Evolutionary conservation across 345 rosid species (phyloP).

Genomic region (Citrus australasica): DNA sequence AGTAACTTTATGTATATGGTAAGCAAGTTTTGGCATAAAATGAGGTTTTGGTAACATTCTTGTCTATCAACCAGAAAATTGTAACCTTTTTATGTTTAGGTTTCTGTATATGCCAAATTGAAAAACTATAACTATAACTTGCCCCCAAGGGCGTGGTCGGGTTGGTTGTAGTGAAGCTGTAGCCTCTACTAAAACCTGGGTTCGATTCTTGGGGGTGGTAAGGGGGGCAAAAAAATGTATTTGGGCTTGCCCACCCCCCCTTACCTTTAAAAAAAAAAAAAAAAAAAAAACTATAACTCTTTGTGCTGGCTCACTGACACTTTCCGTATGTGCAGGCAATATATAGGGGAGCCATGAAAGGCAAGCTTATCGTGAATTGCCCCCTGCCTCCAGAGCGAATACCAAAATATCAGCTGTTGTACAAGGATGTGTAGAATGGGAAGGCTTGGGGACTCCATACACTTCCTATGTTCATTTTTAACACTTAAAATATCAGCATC

Average conservation of each 20-base stretch:
- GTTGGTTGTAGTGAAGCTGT: too few relatives aligned
- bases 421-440: slow-evolving; percentile 49
- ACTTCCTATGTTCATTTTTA: background rate
- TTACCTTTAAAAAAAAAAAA: too few relatives aligned
- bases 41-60: background rate
- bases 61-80: background rate
- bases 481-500: background rate
- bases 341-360: slow-evolving; percentile 94
- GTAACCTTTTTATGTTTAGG: background rate
- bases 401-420: slow-evolving; percentile 76
- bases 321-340: slow-evolving; percentile 49
- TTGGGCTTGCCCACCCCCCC: too few relatives aligned
- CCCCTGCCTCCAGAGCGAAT: slow-evolving; percentile 78
- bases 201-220: too few relatives aligned
- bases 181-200: too few relatives aligned
- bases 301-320: background rate
- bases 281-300: background rate
- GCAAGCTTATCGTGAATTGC: slow-evolving; percentile 77
- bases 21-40: background rate
- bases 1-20: background rate
- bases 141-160: too few relatives aligned
- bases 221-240: too few relatives aligned
- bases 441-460: background rate
- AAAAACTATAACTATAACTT: background rate
- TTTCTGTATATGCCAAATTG: background rate